A percentile compares a stretch with the other conserved stretches of the same genome.
Evolutionary conservation across 2,329 filamentous ascomycete species (phyloP).

Genomic region (Colletotrichum kahawae): DNA sequence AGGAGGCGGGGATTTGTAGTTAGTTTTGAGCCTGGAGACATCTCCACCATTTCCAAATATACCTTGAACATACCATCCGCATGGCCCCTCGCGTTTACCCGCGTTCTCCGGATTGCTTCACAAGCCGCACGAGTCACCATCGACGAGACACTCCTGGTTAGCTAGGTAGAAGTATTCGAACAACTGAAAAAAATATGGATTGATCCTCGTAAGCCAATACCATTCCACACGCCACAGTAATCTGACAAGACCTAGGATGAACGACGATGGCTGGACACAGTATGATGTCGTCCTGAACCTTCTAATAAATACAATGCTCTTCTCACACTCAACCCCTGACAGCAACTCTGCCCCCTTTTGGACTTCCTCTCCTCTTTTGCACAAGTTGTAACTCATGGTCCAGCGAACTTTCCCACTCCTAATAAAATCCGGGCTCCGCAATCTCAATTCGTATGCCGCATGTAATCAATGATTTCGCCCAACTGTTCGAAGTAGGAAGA

Average conservation of each 20-base stretch:
- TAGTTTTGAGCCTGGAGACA: too few relatives aligned
- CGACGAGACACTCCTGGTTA: background rate
- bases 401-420: background rate
- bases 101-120: background rate
- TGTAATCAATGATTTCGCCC: conserved; percentile 21
- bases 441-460: conserved; percentile 21
- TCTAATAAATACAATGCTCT: conserved; percentile 21
- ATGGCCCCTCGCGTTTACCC: background rate
- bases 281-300: background rate
- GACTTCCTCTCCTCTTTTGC: conserved; percentile 5
- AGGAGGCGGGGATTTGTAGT: background rate
- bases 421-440: conserved; percentile 14
- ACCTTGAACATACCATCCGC: background rate
- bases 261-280: background rate
- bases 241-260: conserved; percentile 11
- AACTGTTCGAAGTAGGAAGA: conserved; percentile 8
- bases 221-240: conserved; percentile 15
- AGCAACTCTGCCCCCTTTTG: conserved; percentile 3
- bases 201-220: conserved; percentile 15
- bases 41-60: background rate
- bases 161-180: background rate
- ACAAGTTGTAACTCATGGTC: conserved; percentile 4
- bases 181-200: background rate
- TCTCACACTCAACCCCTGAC: background rate
- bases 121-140: background rate